Percentiles rank a stretch among this genome's conserved stretches.
These are phyloP conservation scores for Hyphopichia pseudoburtonii DNA, from an alignment of 1,139 yeast genomes.

Conservation along the genomic window DNA sequence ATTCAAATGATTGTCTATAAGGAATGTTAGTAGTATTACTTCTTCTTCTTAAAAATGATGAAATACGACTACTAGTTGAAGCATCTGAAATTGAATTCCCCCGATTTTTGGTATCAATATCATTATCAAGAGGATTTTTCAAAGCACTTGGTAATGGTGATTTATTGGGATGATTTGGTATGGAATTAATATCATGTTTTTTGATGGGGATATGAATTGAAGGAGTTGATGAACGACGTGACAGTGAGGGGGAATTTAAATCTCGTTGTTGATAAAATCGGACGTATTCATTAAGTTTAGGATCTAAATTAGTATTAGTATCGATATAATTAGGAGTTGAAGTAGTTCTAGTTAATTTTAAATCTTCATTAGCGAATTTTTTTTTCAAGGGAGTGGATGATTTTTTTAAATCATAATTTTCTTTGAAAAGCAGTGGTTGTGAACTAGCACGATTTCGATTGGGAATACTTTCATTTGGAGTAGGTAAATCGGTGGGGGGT, in stretches of 20 bases:
- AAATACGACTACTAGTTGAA: conserved; percentile 17
- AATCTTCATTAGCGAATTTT: conserved; percentile 2
- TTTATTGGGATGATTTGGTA: conserved; percentile 19
- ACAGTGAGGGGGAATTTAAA: conserved; percentile 6
- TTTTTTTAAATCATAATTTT: conserved; percentile 20
- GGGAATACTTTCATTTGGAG: too few species aligned
- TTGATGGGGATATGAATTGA: conserved; percentile 5
- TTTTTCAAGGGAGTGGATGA: too few species aligned
- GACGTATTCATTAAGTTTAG: conserved; percentile 58
- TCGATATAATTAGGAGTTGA: conserved; percentile 15
- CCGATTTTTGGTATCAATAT: conserved; percentile 10
- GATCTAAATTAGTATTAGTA: conserved; percentile 34
- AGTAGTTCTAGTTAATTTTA: conserved; percentile 14
- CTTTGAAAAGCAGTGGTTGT: conserved; percentile 45
- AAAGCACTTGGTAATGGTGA: conserved; percentile 53
- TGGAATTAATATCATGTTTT: conserved; percentile 2
- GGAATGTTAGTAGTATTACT: conserved; percentile 15
- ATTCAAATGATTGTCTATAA: conserved; percentile 14
- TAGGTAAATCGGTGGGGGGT: too few species aligned
- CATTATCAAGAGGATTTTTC: conserved; percentile 17
- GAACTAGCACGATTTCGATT: conserved; percentile 15
- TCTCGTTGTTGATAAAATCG: conserved; percentile 46
- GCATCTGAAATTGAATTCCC: neutral
- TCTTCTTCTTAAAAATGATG: conserved; percentile 29
- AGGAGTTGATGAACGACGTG: conserved; percentile 7